Percentiles rank a stretch among this genome's conserved stretches.
Conservation (phyloP, 495 filamentous ascomycete genomes). For the Aspergillus haitiensis region DNA sequence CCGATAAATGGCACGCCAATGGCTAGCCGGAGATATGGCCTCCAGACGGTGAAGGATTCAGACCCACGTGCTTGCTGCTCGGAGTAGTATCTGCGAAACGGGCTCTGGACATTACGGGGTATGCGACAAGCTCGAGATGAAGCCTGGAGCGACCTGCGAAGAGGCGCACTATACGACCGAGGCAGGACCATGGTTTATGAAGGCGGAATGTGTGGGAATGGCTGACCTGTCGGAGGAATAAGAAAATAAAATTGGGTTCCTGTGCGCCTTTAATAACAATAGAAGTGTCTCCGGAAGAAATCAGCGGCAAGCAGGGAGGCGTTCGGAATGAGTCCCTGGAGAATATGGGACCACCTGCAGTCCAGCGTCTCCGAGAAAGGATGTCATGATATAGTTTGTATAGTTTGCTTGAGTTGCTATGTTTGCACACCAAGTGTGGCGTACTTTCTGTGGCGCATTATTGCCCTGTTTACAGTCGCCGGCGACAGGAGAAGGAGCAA, state of each 20-base stretch:
- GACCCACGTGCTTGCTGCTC: slow-evolving; percentile 27
- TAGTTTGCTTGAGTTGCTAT: slow-evolving; percentile 24
- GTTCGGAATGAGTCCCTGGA: neutral
- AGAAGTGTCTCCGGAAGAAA: slow-evolving; percentile 2
- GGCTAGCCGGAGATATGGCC: slow-evolving; percentile 56
- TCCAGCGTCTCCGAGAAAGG: slow-evolving; percentile 11
- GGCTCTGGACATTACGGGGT: slow-evolving; percentile 22
- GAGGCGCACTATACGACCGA: slow-evolving; percentile 38
- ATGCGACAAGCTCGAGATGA: slow-evolving; percentile 28
- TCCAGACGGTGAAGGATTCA: slow-evolving; percentile 46
- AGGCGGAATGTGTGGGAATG: slow-evolving; percentile 14
- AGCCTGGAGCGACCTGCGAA: slow-evolving; percentile 40
- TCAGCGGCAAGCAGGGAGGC: neutral
- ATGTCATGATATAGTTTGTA: slow-evolving; percentile 27
- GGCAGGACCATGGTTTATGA: slow-evolving; percentile 34
- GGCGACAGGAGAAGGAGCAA: too few relatives aligned
- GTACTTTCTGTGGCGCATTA: neutral
- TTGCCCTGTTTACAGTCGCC: slow-evolving; percentile 14
- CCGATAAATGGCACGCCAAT: slow-evolving; percentile 63
- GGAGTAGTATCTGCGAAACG: slow-evolving; percentile 36
- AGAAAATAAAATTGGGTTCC: slow-evolving; percentile 12
- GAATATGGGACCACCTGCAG: slow-evolving; percentile 26
- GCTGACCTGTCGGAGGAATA: slow-evolving; percentile 18
- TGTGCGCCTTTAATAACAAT: slow-evolving; percentile 4
- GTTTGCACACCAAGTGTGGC: slow-evolving; percentile 4